Evolutionary conservation across 2,329 filamentous ascomycete species (phyloP), one percentile per base, ranked within the genome.

Genomic region (Cladosporium oxysporum): DNA sequence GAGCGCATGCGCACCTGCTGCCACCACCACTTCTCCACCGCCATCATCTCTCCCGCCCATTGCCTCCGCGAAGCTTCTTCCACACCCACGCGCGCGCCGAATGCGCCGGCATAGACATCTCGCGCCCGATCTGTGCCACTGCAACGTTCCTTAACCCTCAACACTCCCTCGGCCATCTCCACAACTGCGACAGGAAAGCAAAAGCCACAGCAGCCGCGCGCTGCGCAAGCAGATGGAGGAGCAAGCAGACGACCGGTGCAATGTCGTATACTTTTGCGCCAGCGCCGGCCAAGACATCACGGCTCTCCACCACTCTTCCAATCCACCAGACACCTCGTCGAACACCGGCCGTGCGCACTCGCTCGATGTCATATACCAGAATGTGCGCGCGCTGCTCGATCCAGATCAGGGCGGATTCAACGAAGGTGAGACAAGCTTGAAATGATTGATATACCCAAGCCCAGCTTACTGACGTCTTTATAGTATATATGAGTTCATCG

Each of bases 181-280:
- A 28, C 14, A 26, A n/a, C 31, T 44, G 63, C 63, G 57, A 44
- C 55, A 60, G 55, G 47, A 59, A 60, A 60, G 41, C 63, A 44
- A 33, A 47, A 47, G 11, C 29, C 41, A 33, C 55, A 37, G 58
- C 63, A 12, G 63, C 55, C 50, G 57, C 41, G 35, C 55, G 44
- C 63, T 65, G 63, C 63, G 63, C 47, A 57, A 65, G 57, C 63
- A 65, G 58, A 75, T 76, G 74, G 74, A 76, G 73, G 73, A 70
- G 68, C 50, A 66, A 62, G 65, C 66, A n/a, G 68, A 68, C 59
- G 68, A 67, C 63, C 64, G 58, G 58, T 76, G 74, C 69, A 72
- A 71, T 66, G 72, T 74, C 57, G 68, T 76, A 67, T 76, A 76
- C 67, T 72, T 71, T 65, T 75, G 73, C 70, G 69, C 71, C 49